Evolutionary conservation across 352 stramenopile species (phyloP).

Genomic region (Globisporangium apiculatum): DNA sequence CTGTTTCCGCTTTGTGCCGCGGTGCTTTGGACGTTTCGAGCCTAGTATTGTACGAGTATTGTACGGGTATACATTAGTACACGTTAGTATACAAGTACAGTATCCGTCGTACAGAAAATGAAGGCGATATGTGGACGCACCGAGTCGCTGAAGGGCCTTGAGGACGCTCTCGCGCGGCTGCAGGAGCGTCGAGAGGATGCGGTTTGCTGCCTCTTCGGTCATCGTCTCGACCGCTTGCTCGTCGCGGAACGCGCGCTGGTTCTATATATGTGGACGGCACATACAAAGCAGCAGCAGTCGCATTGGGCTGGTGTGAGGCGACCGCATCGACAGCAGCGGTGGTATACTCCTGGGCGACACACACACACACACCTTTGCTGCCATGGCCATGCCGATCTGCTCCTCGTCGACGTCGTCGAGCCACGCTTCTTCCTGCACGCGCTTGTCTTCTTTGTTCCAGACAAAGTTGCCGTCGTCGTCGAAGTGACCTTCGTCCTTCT

Average conservation of each 20-base stretch:
- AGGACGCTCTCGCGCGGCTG: slow-evolving; percentile 69
- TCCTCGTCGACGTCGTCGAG: slow-evolving; percentile 67
- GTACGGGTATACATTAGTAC: no score
- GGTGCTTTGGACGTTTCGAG: slow-evolving; percentile 42
- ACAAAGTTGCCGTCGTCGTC: slow-evolving; percentile 75
- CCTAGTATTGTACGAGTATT: slow-evolving; percentile 9
- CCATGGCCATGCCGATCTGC: slow-evolving; percentile 54
- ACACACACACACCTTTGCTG: slow-evolving; percentile 33
- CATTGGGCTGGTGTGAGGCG: not conserved
- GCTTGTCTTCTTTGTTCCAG: slow-evolving; percentile 70
- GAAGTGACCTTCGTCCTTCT: slow-evolving; percentile 82
- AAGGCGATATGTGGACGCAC: slow-evolving; percentile 6
- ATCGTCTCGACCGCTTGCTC: slow-evolving; percentile 48
- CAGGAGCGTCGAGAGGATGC: slow-evolving; percentile 46
- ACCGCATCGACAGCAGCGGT: not conserved
- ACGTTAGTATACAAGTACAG: not conserved
- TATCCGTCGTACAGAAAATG: not conserved
- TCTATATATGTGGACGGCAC: slow-evolving; percentile 13
- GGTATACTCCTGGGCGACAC: not conserved
- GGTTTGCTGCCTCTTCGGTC: slow-evolving; percentile 48
- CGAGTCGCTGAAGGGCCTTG: slow-evolving; percentile 63
- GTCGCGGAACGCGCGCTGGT: slow-evolving; percentile 43
- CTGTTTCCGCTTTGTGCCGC: slow-evolving; percentile 54
- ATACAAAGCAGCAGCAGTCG: not conserved
- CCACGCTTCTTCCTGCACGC: slow-evolving; percentile 79